These are phyloP conservation scores for Aspergillus carlsbadensis DNA, from an alignment of 495 filamentous ascomycete genomes.

Conservation along the genomic window DNA sequence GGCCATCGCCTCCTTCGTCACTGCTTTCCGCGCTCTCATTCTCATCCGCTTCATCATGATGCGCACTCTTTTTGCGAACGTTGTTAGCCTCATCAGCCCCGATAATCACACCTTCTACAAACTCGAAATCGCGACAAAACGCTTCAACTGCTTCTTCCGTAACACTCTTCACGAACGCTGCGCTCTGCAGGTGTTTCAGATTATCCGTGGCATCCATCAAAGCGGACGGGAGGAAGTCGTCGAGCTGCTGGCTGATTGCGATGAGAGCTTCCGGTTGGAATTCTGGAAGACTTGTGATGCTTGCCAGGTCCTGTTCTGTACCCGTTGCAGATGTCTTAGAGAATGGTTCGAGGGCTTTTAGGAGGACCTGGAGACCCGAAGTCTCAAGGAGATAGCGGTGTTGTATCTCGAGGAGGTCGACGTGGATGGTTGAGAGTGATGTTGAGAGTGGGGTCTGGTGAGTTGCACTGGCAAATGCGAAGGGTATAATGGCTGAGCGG, in stretches of 20 bases:
- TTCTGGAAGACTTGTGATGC: slow-evolving; percentile 53
- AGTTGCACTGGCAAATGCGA: slow-evolving; percentile 44
- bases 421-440: slow-evolving; percentile 39
- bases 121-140: slow-evolving; percentile 91
- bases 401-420: slow-evolving; percentile 44
- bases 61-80: slow-evolving; percentile 16
- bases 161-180: slow-evolving; percentile 66
- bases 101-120: slow-evolving; percentile 70
- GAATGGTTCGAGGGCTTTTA: slow-evolving; percentile 59
- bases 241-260: slow-evolving; percentile 71
- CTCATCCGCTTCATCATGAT: slow-evolving; percentile 25
- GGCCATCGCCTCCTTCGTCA: slow-evolving; percentile 38
- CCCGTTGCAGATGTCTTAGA: slow-evolving; percentile 25
- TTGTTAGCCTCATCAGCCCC: slow-evolving; percentile 54
- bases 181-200: slow-evolving; percentile 67
- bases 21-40: slow-evolving; percentile 42
- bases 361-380: slow-evolving; percentile 71
- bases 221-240: slow-evolving; percentile 89
- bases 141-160: slow-evolving; percentile 80
- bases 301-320: slow-evolving; percentile 36
- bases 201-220: slow-evolving; percentile 87
- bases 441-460: slow-evolving; percentile 35
- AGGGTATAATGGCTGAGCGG: slow-evolving; percentile 38
- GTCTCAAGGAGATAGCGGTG: slow-evolving; percentile 63
- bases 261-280: slow-evolving; percentile 65